phyloP scores from a whole-genome alignment of 2,329 filamentous ascomycete genomes.

The Penicillium sp. region DNA sequence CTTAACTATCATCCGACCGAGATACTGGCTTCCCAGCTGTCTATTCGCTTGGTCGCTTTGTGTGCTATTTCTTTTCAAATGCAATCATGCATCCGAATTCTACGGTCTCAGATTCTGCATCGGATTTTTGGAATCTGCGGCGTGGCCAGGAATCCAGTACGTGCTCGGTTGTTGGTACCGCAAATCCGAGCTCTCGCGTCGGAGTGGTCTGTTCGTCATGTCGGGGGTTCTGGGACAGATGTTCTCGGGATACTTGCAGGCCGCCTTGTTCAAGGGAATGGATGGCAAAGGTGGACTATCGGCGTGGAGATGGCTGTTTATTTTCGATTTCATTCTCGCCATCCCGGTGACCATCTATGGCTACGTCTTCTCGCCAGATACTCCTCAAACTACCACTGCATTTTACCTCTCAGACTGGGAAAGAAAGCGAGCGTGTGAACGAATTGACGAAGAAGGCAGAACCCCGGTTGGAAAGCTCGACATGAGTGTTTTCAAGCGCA shows the following conservation, averaged over 20 bases:
- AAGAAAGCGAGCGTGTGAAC: neutral
- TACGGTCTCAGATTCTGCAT: constrained; percentile 22
- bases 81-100: constrained; percentile 10
- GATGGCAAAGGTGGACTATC: constrained; percentile 49
- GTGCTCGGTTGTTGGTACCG: constrained; percentile 23
- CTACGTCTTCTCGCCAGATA: constrained; percentile 45
- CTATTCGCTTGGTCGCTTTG: constrained; percentile 43
- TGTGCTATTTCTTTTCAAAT: constrained; percentile 41
- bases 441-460: constrained; percentile 3
- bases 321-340: constrained; percentile 56
- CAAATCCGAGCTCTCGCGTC: constrained; percentile 12
- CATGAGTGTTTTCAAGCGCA: neutral
- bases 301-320: constrained; percentile 57
- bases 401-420: constrained; percentile 30
- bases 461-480: constrained; percentile 1
- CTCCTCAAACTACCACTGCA: constrained; percentile 45
- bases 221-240: constrained; percentile 13
- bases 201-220: constrained; percentile 17
- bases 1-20: constrained; percentile 44
- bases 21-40: constrained; percentile 44
- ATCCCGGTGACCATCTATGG: constrained; percentile 44
- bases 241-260: constrained; percentile 35
- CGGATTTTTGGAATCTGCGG: constrained; percentile 19
- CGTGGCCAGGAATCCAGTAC: constrained; percentile 18
- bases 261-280: constrained; percentile 52